These are phyloP conservation scores for Lentinula guzmanii DNA, from an alignment of 768 basidiomycete genomes.

Conservation along the genomic window DNA sequence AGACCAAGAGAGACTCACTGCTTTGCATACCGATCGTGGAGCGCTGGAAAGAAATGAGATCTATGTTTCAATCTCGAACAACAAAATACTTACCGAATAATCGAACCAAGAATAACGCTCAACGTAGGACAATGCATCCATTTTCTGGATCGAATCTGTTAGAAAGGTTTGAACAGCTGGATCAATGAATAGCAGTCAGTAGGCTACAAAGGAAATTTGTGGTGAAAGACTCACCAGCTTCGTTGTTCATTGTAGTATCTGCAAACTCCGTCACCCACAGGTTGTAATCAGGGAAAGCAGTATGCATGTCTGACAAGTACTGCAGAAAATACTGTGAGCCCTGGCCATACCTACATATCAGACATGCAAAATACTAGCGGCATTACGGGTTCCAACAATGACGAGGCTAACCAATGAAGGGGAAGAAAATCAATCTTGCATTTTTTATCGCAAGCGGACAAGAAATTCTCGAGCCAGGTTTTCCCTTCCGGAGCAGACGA, in stretches of 20 bases:
- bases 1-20: not conserved
- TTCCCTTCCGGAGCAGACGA: constrained; percentile 24
- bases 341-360: constrained; percentile 19
- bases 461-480: constrained; percentile 26
- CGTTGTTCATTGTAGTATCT: constrained; percentile 9
- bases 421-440: constrained; percentile 31
- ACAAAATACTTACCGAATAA: constrained; percentile 9
- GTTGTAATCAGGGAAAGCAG: constrained; percentile 23
- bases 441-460: constrained; percentile 24
- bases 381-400: not conserved
- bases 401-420: constrained; percentile 24
- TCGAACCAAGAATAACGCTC: constrained; percentile 15
- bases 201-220: not conserved
- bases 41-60: not conserved
- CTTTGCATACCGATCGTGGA: not conserved
- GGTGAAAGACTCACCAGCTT: constrained; percentile 5
- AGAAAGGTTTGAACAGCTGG: constrained; percentile 12
- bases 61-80: not conserved
- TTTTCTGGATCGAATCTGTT: not conserved
- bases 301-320: constrained; percentile 27
- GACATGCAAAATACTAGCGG: not conserved
- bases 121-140: constrained; percentile 11
- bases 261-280: constrained; percentile 32
- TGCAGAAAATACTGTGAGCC: constrained; percentile 26
- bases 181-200: not conserved